These are phyloP conservation scores for Fusarium pininemorale DNA, from an alignment of 2,329 filamentous ascomycete genomes.

Conservation along the genomic window DNA sequence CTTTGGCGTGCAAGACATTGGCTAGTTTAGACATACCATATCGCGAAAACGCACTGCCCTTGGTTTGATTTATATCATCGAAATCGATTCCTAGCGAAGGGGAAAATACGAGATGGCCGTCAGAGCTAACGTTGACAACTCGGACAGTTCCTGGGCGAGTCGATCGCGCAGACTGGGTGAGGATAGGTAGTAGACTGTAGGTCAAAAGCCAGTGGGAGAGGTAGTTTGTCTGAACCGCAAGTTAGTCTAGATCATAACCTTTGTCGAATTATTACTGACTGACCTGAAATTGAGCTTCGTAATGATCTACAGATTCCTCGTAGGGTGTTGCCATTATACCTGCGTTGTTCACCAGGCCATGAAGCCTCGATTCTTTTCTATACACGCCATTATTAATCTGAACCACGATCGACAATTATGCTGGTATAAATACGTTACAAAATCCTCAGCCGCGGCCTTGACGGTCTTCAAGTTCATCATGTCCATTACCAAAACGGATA, in stretches of 20 bases:
- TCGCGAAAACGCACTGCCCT: neutral
- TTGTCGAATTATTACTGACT: accelerated
- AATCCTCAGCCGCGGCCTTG: neutral
- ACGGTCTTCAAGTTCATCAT: neutral
- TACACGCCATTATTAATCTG: neutral
- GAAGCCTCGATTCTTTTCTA: neutral
- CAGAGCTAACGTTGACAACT: conserved; percentile 22
- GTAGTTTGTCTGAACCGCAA: conserved; percentile 1
- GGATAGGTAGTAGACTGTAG: neutral
- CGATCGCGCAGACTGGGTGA: conserved; percentile 1
- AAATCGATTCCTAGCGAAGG: conserved; percentile 20
- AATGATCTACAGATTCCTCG: conserved; percentile 2
- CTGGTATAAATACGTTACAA: neutral
- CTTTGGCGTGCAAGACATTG: conserved; percentile 26
- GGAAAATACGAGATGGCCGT: conserved; percentile 1
- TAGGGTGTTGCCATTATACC: conserved; percentile 22
- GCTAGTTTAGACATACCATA: conserved; percentile 25
- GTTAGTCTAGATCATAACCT: neutral
- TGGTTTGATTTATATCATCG: neutral
- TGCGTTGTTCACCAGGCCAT: conserved; percentile 13
- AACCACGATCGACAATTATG: neutral
- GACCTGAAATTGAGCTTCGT: conserved; percentile 14
- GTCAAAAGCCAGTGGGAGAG: conserved; percentile 21
- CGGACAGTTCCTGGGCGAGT: conserved; percentile 8
- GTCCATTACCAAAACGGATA: conserved; percentile 3